Conservation (phyloP, 768 basidiomycete genomes). For the Rhodosporidiobolus sp. region DNA sequence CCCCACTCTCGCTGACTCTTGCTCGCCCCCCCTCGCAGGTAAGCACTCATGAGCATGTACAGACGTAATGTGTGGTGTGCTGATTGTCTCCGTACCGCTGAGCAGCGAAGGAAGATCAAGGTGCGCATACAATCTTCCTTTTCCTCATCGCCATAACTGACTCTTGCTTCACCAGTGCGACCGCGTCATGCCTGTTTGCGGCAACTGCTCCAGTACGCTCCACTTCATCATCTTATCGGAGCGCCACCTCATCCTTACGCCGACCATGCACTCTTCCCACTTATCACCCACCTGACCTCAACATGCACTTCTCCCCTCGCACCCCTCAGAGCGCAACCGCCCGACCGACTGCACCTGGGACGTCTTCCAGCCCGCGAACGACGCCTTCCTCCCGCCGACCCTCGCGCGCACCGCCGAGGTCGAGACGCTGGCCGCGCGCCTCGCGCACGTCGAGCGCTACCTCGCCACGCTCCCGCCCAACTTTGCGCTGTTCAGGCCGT, state of each 20-base stretch:
- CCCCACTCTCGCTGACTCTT: background rate
- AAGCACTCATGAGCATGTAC: too few species aligned
- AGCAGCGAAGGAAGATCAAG: slow-evolving; percentile 31
- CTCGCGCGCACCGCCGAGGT: slow-evolving; percentile 36
- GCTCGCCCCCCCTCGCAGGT: background rate
- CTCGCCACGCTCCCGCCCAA: slow-evolving; percentile 36
- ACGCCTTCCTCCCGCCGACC: slow-evolving; percentile 30
- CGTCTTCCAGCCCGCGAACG: slow-evolving; percentile 28
- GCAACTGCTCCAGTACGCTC: slow-evolving; percentile 21
- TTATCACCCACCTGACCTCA: background rate
- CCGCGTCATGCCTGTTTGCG: slow-evolving; percentile 35
- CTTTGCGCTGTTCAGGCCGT: slow-evolving; percentile 31
- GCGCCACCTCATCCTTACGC: background rate
- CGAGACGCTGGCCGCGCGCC: slow-evolving; percentile 18
- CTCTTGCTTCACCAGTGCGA: slow-evolving; percentile 14
- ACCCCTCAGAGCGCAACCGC: slow-evolving; percentile 16
- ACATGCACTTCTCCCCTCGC: too few species aligned
- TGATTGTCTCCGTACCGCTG: too few species aligned
- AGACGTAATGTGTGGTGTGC: too few species aligned
- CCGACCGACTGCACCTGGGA: slow-evolving; percentile 36
- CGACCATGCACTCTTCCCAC: too few species aligned
- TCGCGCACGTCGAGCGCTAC: slow-evolving; percentile 36
- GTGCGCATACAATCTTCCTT: background rate
- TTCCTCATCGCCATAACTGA: too few species aligned
- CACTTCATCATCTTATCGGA: background rate